Base-by-base conservation (phyloP, 805 yeast species). In the Naumovozyma castellii region DNA sequence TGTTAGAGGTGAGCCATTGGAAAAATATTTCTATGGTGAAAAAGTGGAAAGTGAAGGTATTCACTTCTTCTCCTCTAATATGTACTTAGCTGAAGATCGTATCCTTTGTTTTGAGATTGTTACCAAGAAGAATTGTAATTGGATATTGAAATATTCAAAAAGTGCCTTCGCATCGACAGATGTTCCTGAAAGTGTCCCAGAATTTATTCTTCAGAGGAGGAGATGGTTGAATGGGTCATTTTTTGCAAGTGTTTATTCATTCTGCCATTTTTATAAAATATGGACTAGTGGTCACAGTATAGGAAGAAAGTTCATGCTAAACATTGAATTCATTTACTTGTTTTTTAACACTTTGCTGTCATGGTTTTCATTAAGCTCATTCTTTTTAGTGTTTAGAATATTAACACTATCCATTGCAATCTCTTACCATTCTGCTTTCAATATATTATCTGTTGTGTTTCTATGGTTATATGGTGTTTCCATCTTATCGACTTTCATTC, bases 161-260 rank as follows among this genome's bases (percentile, higher is more conserved):
- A 74, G 80, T 41, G 95, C 97, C 3, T 76, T 76, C 46, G 97
- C 97, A 0, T 87, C 84, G 48, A 92, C 97, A 3, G 97, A 92
- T 72, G 97, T 88, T 35, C 97, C 97, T 5, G 94, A 84, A 49
- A 68, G 75, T 28, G 72, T 90, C 27, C 79, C 92, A 17, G 96
- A 88, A 54, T 80, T 90, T 47, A 80, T 92, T 25, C 72, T 87
- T 32, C 97, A 90, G 62, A 76, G 97, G 67, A 74, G 97, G 59
- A 77, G 97, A 65, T 92, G 97, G 97, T 73, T 90, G 48, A 90
- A 90, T 59, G 97, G 97, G 40, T 87, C 97, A 0, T 83, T 92
- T 54, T 90, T 92, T 65, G 97, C 97, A 0, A 92, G 94, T 6
- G 71, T 87, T 42, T 90, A 92, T 57, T 78, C 97, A 0, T 73